Evolutionary conservation across 2,329 filamentous ascomycete genomes (phyloP), one percentile per base, ranked within the genome.

Genomic region (Trichoderma polysporum): DNA sequence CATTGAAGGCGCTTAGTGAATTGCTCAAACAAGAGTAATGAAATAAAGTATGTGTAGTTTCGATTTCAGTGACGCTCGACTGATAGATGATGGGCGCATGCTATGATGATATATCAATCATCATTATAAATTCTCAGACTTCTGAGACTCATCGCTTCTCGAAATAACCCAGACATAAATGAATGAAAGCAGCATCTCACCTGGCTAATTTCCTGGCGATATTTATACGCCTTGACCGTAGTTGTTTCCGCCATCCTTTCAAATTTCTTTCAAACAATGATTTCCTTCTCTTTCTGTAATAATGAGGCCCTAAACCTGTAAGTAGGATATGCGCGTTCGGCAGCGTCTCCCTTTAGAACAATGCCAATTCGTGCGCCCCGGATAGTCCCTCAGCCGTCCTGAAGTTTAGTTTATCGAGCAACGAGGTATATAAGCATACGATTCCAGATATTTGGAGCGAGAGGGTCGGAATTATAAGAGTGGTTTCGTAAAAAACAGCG

Each of bases 141-240:
- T 39, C 62, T 57, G 52, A 39, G 52, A 8, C 41, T 31, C 59
- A 19, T 65, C 5, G 25, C 22, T 27, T 13, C 13, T 31, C 41
- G 13, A 37, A 31, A 19, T 8, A 15, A 1, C 22, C 19, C 17
- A n/a, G 39, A 4, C 2, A 58, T 7, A 39, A 45, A 29, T 31
- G 35, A 64, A 56, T 22, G 15, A 47, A 47, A 35, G 22, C 3
- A 22, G 29, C 1, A 15, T 61, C 89, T 81, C 77, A 94, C 92
- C 91, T 96, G 94, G 81, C 97, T 95, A 81, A 99, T 99, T 85
- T 99, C 95, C 82, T 96, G 93, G 78, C 94, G 89, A 80, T 98
- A 99, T 80, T 97, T 98, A 74, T 86, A 87, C 69, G 84, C 79
- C 76, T 86, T 79, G 87, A 89, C 78, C 49, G 79, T 77, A 68